Base-by-base conservation (phyloP, 1,284 basidiomycete genomes). In the Austroboletus novae-zelandiae region DNA sequence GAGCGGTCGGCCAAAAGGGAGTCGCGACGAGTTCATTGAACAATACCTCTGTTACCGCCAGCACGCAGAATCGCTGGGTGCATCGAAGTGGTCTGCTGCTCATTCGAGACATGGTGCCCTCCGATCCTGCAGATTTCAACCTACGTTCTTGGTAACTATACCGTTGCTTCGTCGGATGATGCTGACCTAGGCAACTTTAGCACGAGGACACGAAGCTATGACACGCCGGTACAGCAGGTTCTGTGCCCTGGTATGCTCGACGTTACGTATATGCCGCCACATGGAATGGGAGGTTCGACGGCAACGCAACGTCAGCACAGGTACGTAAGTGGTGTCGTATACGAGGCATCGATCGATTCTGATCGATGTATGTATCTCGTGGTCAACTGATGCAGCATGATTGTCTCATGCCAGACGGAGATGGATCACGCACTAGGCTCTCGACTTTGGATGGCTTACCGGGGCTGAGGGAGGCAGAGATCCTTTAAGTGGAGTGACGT, bases 71-170 rank as follows among this genome's bases (percentile, higher is more conserved):
- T 43, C 34, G 15, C 15, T 47, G 41, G 43, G 51, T 30, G 34
- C 36, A 55, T 10, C 43, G 44, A 11, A 39, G 41, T 18, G 45
- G 47, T 25, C 15, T 58, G 9, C 23, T 60, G 29, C 50, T 62
- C 14, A 35, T 62, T 40, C 55, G 60, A 35, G 55, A 58, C 37
- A 18, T 56, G 13, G 45, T 61, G 13, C 5, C 60, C 14, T 55
- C 47, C 1, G 47, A 61, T 49, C 58, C 55, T n/a, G 40, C 48
- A 6, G 58, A 61, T 43, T 61, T 60, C 29, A 52, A 56, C 18
- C 48, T 61, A 9, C 60, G 58, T 31, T 34, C 40, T 27, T 58
- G 58, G 58, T 52, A 5, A 42, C 51, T 7, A 15, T 13, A 15
- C 9, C 15, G 23, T 25, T 23, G 0, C 34, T 43, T 40, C 13